Evolutionary conservation across 306 rosid genomes (phyloP).

Genomic region (Fragaria nilgerrensis): DNA sequence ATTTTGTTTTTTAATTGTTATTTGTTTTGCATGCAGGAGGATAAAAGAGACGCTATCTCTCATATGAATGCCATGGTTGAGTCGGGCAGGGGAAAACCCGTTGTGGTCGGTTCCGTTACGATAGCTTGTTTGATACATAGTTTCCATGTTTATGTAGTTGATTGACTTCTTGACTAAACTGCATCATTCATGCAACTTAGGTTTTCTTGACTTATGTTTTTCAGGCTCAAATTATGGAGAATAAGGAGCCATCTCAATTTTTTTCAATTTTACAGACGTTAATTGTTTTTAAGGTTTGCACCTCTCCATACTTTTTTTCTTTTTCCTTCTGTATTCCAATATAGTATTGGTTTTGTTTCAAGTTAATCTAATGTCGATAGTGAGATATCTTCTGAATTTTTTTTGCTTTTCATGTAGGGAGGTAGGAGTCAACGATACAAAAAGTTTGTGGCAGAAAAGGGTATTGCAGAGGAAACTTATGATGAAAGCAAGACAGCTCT

Average conservation of each 20-base stretch:
- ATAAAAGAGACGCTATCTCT: constrained; percentile 54
- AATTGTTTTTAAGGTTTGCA: constrained; percentile 69
- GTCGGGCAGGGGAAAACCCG: constrained; percentile 55
- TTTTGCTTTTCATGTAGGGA: constrained; percentile 50
- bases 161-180: constrained; percentile 15
- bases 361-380: constrained; percentile 10
- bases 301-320: constrained; percentile 3
- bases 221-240: constrained; percentile 77
- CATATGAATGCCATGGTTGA: constrained; percentile 53
- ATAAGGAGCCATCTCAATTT: constrained; percentile 82
- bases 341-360: constrained; percentile 5
- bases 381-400: constrained; percentile 12
- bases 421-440: constrained; percentile 71
- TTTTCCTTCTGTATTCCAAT: constrained; percentile 13
- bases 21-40: constrained; percentile 57
- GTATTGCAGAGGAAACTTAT: constrained; percentile 57
- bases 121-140: constrained; percentile 7
- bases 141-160: constrained; percentile 17
- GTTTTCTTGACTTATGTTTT: constrained; percentile 29
- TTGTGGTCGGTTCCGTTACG: constrained; percentile 53
- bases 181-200: constrained; percentile 2
- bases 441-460: constrained; percentile 53
- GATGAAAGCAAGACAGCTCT: constrained; percentile 60
- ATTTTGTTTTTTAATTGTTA: constrained; percentile 1
- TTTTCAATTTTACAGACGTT: constrained; percentile 66